phyloP scores from a whole-genome alignment of 2,329 filamentous ascomycete species.

The Fusarium pininemorale region DNA sequence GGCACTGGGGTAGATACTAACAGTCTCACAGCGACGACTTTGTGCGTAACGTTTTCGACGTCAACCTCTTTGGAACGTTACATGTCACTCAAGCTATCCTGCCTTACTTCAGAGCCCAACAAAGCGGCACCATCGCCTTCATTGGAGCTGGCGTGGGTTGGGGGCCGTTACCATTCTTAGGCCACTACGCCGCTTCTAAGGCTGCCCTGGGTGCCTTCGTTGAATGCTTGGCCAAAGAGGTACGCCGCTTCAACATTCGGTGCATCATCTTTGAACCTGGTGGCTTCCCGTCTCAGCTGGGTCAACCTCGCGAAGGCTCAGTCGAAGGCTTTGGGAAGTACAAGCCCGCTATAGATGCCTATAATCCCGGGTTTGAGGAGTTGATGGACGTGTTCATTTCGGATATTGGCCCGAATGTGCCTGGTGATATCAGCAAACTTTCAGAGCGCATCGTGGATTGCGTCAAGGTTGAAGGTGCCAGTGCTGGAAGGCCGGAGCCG shows the following conservation, averaged over 20 bases:
- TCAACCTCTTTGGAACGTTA: background rate
- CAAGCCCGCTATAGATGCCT: background rate
- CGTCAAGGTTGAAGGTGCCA: background rate
- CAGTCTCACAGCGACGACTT: background rate
- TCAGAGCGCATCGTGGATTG: conserved; percentile 1
- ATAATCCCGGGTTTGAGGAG: background rate
- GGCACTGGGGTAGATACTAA: background rate
- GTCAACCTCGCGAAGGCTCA: background rate
- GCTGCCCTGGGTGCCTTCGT: background rate
- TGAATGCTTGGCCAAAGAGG: background rate
- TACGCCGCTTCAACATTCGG: background rate
- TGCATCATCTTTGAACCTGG: conserved; percentile 4
- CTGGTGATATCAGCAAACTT: background rate
- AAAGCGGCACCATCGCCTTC: background rate
- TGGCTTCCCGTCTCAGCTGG: conserved; percentile 3
- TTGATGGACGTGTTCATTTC: conserved; percentile 1
- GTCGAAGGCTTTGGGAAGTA: background rate
- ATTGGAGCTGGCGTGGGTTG: background rate
- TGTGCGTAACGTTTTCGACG: background rate
- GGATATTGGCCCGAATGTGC: background rate
- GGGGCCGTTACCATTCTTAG: background rate
- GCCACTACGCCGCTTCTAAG: conserved; percentile 10
- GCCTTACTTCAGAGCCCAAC: background rate
- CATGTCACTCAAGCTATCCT: conserved; percentile 6
- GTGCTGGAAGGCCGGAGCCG: background rate